phyloP scores from a whole-genome alignment of 176 grass and related monocot genomes.

The Cymbopogon citratus region DNA sequence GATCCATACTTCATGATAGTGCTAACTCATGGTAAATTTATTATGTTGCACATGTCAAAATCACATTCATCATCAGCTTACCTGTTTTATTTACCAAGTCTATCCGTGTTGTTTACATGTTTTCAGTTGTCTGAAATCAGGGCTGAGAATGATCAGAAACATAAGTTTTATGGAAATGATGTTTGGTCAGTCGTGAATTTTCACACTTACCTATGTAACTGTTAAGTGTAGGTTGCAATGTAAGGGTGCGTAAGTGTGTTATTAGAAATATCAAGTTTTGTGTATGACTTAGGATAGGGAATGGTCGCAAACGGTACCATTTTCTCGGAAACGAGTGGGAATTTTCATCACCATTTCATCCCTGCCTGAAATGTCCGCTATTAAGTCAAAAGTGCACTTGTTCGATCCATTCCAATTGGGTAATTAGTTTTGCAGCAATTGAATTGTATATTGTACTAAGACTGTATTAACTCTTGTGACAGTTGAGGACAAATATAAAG shows the following conservation, averaged over 20 bases:
- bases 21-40: background rate
- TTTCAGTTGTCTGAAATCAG: background rate
- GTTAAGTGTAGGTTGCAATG: no score
- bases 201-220: background rate
- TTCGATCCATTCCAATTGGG: background rate
- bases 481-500: slow-evolving; percentile 49
- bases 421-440: background rate
- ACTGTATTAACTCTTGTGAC: background rate
- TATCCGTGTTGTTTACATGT: background rate
- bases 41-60: background rate
- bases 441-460: background rate
- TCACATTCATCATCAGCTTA: background rate
- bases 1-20: background rate
- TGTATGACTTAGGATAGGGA: background rate
- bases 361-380: background rate
- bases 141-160: background rate
- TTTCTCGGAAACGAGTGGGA: background rate
- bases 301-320: background rate
- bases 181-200: background rate
- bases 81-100: background rate
- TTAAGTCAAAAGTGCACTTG: background rate
- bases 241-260: background rate
- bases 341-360: background rate
- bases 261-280: background rate
- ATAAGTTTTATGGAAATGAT: background rate